Percentiles rank a stretch among this genome's conserved stretches.
These are phyloP conservation scores for Boletus sensibilis DNA, from an alignment of 768 basidiomycete species.

Conservation along the genomic window DNA sequence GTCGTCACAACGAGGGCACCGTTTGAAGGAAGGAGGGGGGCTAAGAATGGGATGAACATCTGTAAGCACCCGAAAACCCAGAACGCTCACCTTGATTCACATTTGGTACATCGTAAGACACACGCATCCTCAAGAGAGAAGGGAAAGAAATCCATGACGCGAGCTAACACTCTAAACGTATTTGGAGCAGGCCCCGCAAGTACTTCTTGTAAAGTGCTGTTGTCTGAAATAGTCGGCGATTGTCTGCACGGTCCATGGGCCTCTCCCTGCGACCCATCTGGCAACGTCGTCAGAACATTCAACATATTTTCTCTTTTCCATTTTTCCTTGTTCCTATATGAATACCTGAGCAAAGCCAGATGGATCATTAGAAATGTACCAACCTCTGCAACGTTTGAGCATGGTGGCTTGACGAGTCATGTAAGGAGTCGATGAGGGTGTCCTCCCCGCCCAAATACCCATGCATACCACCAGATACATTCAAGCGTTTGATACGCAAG, in stretches of 20 bases:
- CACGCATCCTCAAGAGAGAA: constrained; percentile 47
- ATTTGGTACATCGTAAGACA: constrained; percentile 50
- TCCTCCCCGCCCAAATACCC: constrained; percentile 33
- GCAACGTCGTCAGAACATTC: background rate
- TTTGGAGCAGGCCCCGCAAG: constrained; percentile 32
- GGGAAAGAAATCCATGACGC: constrained; percentile 57
- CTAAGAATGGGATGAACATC: constrained; percentile 32
- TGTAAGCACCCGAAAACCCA: background rate
- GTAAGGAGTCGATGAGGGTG: constrained; percentile 19
- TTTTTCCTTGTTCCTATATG: constrained; percentile 35
- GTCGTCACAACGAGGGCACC: constrained; percentile 55
- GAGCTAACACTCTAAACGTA: constrained; percentile 46
- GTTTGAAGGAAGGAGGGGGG: constrained; percentile 39
- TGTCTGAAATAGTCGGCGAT: background rate
- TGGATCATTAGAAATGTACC: background rate
- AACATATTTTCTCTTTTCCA: constrained; percentile 28
- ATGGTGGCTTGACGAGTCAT: constrained; percentile 18
- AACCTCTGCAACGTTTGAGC: constrained; percentile 24
- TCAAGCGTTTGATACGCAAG: constrained; percentile 41
- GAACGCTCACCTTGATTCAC: constrained; percentile 45
- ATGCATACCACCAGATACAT: constrained; percentile 10
- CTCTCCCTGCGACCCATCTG: constrained; percentile 1
- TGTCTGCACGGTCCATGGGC: background rate
- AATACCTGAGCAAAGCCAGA: background rate
- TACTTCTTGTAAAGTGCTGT: constrained; percentile 41